These are phyloP conservation scores for Flaveria linearis DNA, from an alignment of 129 eudicot genomes.

Conservation along the genomic window DNA sequence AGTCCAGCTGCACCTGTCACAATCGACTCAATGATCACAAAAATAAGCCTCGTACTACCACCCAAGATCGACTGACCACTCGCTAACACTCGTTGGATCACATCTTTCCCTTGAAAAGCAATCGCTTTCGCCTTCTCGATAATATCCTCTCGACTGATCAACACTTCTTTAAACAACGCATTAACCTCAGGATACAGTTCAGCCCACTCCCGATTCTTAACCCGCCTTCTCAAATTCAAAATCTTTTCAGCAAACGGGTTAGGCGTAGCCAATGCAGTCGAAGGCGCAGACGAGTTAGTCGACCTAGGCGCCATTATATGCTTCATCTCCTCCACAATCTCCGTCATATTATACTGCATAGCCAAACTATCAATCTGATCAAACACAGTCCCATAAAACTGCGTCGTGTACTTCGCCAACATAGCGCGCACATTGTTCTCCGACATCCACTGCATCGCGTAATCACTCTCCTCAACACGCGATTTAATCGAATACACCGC, in stretches of 20 bases:
- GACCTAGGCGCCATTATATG: conserved; percentile 62
- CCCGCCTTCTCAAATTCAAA: conserved; percentile 60
- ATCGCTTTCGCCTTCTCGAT: conserved; percentile 78
- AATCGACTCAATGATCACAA: conserved; percentile 61
- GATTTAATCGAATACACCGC: conserved; percentile 75
- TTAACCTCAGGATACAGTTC: conserved; percentile 68
- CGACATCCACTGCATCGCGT: conserved; percentile 79
- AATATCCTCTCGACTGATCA: conserved; percentile 63
- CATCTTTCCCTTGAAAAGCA: conserved; percentile 80
- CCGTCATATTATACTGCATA: conserved; percentile 80
- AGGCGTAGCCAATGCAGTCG: conserved; percentile 53
- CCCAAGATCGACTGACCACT: conserved; percentile 76
- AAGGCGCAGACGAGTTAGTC: conserved; percentile 42
- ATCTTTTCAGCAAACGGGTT: conserved; percentile 72
- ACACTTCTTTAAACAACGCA: conserved; percentile 57
- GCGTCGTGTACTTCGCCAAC: conserved; percentile 64
- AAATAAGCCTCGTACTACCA: conserved; percentile 64
- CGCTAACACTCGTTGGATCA: conserved; percentile 66
- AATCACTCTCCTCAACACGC: conserved; percentile 76
- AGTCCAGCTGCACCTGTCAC: conserved; percentile 88
- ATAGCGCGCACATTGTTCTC: conserved; percentile 74
- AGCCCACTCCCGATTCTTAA: conserved; percentile 74
- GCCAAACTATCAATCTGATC: conserved; percentile 81
- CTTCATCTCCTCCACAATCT: conserved; percentile 76
- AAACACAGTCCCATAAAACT: conserved; percentile 72